Evolutionary conservation across 139 green algal species (phyloP).

Genomic region (Tetradesmus lagerheimii): DNA sequence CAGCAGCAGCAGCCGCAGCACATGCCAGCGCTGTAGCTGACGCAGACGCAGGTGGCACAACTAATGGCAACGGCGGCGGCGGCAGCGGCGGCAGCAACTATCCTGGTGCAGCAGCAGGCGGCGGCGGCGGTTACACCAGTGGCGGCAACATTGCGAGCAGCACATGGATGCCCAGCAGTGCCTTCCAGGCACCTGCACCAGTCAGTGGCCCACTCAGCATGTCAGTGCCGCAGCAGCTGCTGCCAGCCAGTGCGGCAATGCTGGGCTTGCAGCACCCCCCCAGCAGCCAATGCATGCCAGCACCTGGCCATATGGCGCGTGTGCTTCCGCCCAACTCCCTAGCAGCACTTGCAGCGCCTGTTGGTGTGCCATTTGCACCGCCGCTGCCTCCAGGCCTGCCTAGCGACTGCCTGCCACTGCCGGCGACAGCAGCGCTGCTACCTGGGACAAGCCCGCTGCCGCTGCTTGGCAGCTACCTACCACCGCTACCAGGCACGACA

Average conservation of each 20-base stretch:
- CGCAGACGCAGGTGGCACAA: neutral
- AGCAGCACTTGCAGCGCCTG: neutral
- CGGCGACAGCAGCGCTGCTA: conserved; percentile 12
- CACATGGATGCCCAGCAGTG: conserved; percentile 29
- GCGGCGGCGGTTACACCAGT: neutral
- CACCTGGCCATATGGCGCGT: neutral
- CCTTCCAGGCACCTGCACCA: neutral
- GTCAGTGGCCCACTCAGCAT: conserved; percentile 1
- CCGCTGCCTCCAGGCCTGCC: neutral
- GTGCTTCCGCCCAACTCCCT: neutral
- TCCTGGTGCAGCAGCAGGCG: neutral
- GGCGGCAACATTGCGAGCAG: conserved; percentile 38
- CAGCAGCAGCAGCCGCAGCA: neutral
- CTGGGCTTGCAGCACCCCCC: neutral
- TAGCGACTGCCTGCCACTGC: neutral
- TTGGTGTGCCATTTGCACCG: neutral
- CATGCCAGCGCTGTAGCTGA: neutral
- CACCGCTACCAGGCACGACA: neutral
- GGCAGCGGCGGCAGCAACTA: conserved; percentile 29
- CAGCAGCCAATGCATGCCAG: neutral
- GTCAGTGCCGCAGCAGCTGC: conserved; percentile 4
- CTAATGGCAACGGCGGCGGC: conserved; percentile 20
- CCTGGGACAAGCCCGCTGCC: neutral
- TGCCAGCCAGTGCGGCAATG: neutral
- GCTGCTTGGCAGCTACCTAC: neutral